These are phyloP conservation scores for Endocalyx cinctus DNA, from an alignment of 2,329 filamentous ascomycete species.

Conservation along the genomic window DNA sequence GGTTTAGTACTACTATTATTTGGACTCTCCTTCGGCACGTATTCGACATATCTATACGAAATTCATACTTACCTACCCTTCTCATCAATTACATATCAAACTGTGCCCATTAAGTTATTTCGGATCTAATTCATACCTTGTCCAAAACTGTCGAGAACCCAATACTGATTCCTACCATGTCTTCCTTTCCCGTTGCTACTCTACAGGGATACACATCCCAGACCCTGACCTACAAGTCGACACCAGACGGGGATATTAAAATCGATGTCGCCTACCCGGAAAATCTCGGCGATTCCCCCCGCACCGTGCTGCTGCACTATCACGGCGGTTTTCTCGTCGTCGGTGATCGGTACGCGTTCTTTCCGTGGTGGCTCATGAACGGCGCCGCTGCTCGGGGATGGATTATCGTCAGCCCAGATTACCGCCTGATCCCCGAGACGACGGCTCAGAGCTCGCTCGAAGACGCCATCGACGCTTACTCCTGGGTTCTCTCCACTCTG, in stretches of 20 bases:
- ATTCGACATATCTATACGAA: no score
- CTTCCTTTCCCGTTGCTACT: background rate
- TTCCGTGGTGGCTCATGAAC: constrained; percentile 6
- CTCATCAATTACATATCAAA: no score
- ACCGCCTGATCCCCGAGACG: constrained; percentile 9
- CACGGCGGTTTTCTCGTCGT: constrained; percentile 4
- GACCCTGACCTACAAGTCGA: constrained; percentile 1
- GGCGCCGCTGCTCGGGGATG: constrained; percentile 5
- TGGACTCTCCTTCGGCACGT: no score
- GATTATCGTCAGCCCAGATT: constrained; percentile 9
- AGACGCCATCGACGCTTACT: constrained; percentile 7
- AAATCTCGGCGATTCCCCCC: background rate
- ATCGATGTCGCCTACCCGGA: constrained; percentile 1
- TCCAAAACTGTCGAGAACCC: no score
- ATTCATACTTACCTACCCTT: no score
- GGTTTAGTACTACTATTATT: no score
- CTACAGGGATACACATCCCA: constrained; percentile 1
- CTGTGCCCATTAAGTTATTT: no score
- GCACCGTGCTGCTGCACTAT: constrained; percentile 2
- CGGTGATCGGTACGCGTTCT: constrained; percentile 7
- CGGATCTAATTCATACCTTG: no score
- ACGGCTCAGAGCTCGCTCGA: constrained; percentile 5
- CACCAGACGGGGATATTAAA: constrained; percentile 1
- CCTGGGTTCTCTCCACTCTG: constrained; percentile 5
- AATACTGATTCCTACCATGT: background rate